Percentiles rank a stretch among this genome's conserved stretches.
Evolutionary conservation across 1,284 basidiomycete species (phyloP).

Genomic region (Ceratobasidium sp.): DNA sequence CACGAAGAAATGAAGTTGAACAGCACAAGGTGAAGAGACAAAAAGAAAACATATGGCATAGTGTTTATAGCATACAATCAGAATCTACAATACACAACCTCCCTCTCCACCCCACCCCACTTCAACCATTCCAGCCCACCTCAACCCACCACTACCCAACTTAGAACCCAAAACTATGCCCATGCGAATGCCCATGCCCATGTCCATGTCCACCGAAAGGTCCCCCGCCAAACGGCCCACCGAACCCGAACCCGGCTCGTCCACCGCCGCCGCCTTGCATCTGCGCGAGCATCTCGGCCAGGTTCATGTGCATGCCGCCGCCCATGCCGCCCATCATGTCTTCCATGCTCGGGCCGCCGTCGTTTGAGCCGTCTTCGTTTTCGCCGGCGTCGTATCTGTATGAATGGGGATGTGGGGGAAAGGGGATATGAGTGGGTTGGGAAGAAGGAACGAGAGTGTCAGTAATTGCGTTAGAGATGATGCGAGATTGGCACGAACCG

Average conservation of each 20-base stretch:
- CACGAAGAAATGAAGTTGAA: no score
- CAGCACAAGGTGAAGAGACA: no score
- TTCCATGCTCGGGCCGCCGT: constrained; percentile 61
- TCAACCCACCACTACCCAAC: no score
- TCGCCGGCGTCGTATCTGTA: constrained; percentile 75
- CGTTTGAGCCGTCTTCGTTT: constrained; percentile 74
- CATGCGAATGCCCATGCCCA: constrained; percentile 22
- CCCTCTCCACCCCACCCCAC: no score
- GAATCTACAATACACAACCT: not conserved
- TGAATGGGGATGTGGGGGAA: not conserved
- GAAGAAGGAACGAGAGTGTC: no score
- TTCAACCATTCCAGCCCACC: no score
- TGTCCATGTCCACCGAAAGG: constrained; percentile 51
- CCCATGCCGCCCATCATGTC: constrained; percentile 50
- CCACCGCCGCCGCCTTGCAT: constrained; percentile 63
- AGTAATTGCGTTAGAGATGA: no score
- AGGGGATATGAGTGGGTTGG: no score
- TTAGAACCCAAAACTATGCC: constrained; percentile 34
- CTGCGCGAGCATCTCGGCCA: constrained; percentile 73
- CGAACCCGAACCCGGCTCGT: not conserved
- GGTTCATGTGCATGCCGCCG: constrained; percentile 55
- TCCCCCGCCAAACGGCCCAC: constrained; percentile 30
- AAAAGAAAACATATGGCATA: no score
- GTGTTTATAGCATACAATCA: no score
- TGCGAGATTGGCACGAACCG: constrained; percentile 56